phyloP scores from a whole-genome alignment of 257 asterid genomes.

The Nicotiana noctiflora region DNA sequence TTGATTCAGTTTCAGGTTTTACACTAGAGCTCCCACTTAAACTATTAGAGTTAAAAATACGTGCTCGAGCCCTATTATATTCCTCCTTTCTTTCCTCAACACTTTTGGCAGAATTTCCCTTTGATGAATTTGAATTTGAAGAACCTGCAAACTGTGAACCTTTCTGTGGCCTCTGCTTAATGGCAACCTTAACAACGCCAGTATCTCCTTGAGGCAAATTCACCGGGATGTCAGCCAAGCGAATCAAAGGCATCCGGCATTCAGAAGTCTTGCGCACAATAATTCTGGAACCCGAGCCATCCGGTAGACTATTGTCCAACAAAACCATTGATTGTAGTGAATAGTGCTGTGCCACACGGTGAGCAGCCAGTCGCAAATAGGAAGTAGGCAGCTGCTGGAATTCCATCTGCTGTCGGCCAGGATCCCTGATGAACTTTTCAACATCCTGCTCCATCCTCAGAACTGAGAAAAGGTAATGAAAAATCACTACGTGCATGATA shows the following conservation, averaged over 20 bases:
- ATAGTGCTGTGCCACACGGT: constrained; percentile 98
- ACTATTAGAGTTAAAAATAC: constrained; percentile 78
- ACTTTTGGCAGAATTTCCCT: constrained; percentile 68
- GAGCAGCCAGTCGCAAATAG: constrained; percentile 95
- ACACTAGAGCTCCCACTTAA: constrained; percentile 44
- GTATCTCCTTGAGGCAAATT: constrained; percentile 34
- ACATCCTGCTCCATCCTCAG: constrained; percentile 96
- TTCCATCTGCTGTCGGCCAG: constrained; percentile 85
- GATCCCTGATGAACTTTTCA: constrained; percentile 83
- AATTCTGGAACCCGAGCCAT: constrained; percentile 88
- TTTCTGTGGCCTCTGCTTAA: constrained; percentile 96
- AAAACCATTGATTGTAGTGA: constrained; percentile 95
- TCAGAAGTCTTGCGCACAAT: constrained; percentile 70
- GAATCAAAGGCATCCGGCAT: constrained; percentile 64
- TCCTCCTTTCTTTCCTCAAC: constrained; percentile 99
- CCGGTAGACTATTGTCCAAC: constrained; percentile 77
- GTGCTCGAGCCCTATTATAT: constrained; percentile 93
- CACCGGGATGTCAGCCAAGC: constrained; percentile 42
- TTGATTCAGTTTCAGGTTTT: constrained; percentile 55
- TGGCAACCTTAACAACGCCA: constrained; percentile 38
- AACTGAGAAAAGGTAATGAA: constrained; percentile 36
- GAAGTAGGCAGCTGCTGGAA: constrained; percentile 96
- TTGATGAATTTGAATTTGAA: constrained; percentile 40
- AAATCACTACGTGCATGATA: neutral
- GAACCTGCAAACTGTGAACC: constrained; percentile 37